Evolutionary conservation across 495 filamentous ascomycete genomes (phyloP), one percentile per base, ranked within the genome.

Genomic region (Saxophila tyrrhenica): DNA sequence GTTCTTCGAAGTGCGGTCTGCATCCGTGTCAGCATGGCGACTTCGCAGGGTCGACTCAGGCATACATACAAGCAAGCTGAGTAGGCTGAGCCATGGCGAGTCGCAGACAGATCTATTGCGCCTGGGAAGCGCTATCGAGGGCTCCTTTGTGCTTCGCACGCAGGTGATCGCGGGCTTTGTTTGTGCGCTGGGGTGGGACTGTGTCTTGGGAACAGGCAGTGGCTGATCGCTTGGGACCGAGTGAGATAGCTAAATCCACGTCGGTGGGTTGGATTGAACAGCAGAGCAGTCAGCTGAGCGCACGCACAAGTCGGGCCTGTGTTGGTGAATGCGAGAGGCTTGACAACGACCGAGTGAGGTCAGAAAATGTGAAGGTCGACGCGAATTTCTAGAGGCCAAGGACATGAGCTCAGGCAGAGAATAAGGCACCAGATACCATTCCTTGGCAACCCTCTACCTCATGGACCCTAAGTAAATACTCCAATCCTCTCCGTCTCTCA

Each of bases 1-100:
- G 61, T 82, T 85, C 80, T 95, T 96, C 71, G 91, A 83, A 69
- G 92, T 95, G 67, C 92, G 87, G 78, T 85, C 82, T 85, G 62
- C 21, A 19, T 3, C 39, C 57, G 50, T 54, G 55, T 50, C 29
- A 60, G 41, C 39, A 57, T 58, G n/a, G 10, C 13, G 13, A 16
- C 8, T 3, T 1, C 3, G 16, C 16, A 20, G 25, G 21, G 38
- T 21, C 9, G 15, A 20, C 25, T 41, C 20, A 48, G 23, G 46
- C 8, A 2, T 38, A 50, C 79, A 54, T 67, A 85, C 81, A 94
- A 65, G 86, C 86, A 79, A 94, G 82, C 81, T 95, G 89, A 70
- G 87, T 84, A 59, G 85, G 83, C 75, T 69, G 80, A 64, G 88
- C 85, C 89, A 95, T 95, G 78, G 81, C 82, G 85, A 87, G 75